These are phyloP conservation scores for Cyclocybe aegerita DNA, from an alignment of 768 basidiomycete genomes.

Conservation along the genomic window DNA sequence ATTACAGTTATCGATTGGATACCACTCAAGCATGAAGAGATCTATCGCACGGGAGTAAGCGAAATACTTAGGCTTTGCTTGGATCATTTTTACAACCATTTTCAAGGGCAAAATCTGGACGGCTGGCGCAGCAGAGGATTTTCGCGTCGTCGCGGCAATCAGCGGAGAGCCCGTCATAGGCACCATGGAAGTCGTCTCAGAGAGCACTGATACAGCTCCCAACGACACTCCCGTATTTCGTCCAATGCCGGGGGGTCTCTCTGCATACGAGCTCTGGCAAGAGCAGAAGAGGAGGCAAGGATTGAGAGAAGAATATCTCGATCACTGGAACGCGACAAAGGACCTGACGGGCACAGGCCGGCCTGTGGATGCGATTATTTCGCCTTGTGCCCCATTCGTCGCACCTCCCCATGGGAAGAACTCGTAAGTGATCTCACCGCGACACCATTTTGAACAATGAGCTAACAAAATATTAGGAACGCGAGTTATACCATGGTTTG, in stretches of 20 bases:
- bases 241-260: constrained; percentile 26
- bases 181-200: constrained; percentile 40
- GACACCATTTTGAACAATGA: too few species aligned
- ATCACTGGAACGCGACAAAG: constrained; percentile 59
- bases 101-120: constrained; percentile 39
- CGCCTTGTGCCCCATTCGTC: constrained; percentile 57
- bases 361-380: constrained; percentile 75
- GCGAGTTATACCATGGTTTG: constrained; percentile 60
- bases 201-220: constrained; percentile 8
- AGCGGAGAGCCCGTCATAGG: constrained; percentile 56
- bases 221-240: constrained; percentile 18
- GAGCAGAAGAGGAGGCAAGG: constrained; percentile 50
- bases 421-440: background rate
- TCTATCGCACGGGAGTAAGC: constrained; percentile 42
- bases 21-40: constrained; percentile 50
- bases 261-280: constrained; percentile 70
- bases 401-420: constrained; percentile 66
- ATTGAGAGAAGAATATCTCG: constrained; percentile 56
- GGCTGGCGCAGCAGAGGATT: constrained; percentile 52
- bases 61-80: background rate
- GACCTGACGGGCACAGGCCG: constrained; percentile 61
- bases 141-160: constrained; percentile 27
- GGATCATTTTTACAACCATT: background rate
- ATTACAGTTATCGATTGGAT: constrained; percentile 68
- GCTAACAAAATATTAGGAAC: constrained; percentile 28